Percentiles rank a stretch among this genome's conserved stretches.
Evolutionary conservation across 768 basidiomycete species (phyloP).

Genomic region (Lactarius evosmus): DNA sequence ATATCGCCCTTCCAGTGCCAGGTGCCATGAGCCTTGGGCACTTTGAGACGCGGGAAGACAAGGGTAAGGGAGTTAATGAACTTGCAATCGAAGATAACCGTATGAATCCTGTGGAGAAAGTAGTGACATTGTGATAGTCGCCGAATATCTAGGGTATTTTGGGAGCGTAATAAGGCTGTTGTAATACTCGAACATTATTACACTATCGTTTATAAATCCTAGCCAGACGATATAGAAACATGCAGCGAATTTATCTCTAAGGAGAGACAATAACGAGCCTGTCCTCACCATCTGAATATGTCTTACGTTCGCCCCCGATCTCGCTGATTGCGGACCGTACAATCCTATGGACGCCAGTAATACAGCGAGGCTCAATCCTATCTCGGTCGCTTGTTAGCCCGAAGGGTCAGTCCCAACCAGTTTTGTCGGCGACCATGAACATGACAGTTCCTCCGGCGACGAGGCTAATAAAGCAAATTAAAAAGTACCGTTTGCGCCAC

Average conservation of each 20-base stretch:
- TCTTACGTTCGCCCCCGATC: too few species aligned
- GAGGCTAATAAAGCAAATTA: too few species aligned
- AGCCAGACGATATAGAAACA: background rate
- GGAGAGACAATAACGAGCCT: background rate
- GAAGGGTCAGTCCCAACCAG: too few species aligned
- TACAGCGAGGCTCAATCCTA: too few species aligned
- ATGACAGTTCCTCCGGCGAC: too few species aligned
- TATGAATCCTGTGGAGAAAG: background rate
- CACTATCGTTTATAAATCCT: background rate
- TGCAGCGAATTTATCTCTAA: background rate
- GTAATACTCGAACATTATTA: slow-evolving; percentile 1
- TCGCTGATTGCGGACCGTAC: too few species aligned
- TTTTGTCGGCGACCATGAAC: too few species aligned
- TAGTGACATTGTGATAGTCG: background rate
- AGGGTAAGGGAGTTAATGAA: background rate
- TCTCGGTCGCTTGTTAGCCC: too few species aligned
- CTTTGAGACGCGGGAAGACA: background rate
- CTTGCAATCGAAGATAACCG: background rate
- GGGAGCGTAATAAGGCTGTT: background rate
- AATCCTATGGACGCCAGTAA: too few species aligned
- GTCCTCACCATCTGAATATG: background rate
- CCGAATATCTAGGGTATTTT: background rate
- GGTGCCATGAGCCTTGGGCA: background rate
- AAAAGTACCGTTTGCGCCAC: too few species aligned
- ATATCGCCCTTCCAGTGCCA: background rate